These are phyloP conservation scores for Ammopiptanthus mongolicus DNA, from an alignment of 306 rosid species.

Conservation along the genomic window DNA sequence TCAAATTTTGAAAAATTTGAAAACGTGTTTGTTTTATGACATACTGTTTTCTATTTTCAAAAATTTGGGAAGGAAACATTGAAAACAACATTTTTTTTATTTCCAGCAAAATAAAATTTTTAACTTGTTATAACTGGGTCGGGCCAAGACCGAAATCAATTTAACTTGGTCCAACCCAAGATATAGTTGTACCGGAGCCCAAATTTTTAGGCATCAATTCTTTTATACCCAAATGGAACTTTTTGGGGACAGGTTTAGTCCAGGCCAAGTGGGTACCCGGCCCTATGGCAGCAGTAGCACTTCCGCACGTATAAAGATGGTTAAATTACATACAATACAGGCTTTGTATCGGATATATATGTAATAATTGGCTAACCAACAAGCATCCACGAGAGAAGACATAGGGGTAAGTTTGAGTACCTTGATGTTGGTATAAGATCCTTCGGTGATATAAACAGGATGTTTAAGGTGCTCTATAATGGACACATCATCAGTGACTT, in stretches of 20 bases:
- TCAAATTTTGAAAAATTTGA: no score
- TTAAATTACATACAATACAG: neutral
- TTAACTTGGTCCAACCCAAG: neutral
- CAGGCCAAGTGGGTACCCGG: neutral
- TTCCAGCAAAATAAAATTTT: no score
- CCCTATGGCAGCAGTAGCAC: neutral
- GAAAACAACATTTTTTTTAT: no score
- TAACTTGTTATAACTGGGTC: neutral
- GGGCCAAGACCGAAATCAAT: neutral
- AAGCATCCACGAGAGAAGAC: neutral
- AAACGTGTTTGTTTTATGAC: no score
- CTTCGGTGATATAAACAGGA: conserved; percentile 84
- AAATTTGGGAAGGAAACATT: no score
- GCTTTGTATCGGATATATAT: neutral
- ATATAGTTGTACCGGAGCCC: neutral
- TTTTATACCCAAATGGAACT: neutral
- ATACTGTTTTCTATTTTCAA: no score
- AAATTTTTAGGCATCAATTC: neutral
- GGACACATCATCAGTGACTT: conserved; percentile 95
- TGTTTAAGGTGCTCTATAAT: conserved; percentile 82
- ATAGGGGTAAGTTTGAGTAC: conserved; percentile 30
- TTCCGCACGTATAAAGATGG: neutral
- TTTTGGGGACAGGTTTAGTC: neutral
- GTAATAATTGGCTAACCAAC: neutral
- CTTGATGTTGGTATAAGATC: conserved; percentile 96